Base-by-base conservation (phyloP, 495 filamentous ascomycete genomes). In the Aspergillus avenaceus region DNA sequence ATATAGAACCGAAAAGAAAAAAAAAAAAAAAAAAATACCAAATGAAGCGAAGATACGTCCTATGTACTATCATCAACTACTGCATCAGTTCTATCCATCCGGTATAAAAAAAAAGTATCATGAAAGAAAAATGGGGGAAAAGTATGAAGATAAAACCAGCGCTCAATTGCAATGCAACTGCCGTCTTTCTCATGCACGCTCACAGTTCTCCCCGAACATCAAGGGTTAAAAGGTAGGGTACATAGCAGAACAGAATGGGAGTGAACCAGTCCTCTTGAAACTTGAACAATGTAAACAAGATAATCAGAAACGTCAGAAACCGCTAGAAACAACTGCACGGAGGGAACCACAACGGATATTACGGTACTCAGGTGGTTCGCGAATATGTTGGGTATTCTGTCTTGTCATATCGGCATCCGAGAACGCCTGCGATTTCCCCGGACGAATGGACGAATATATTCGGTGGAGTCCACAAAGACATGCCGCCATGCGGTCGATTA, bases 391-490 rank as follows among this genome's bases (percentile, higher is more conserved):
- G n/a, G n/a, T n/a, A n/a, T 38, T 19, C 3, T 18, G 18, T 21
- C 14, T 26, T 42, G 22, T 12, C 40, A 26, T 3, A 25, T 38
- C 18, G 14, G 34, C 34, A 38, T 36, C 32, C 21, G 43, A 43
- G 42, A 47, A 46, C 50, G 50, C 53, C 57, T 43, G 56, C 56
- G 52, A 59, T 49, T 55, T 43, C 46, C 57, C 41, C 49, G 16
- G 34, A 19, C 44, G 31, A 41, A 47, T 7, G 6, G n/a, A 41
- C 14, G n/a, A 18, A 40, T 9, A 49, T 55, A 55, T 49, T 47
- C 46, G 24, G 7, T 18, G 5, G 16, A 8, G 16, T 38, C 34
- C 18, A 21, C 9, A 18, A 38, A 7, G 3, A 19, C 16, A 38
- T 38, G 12, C 34, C 34, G 21, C 16, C 16, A 11, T 19, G 42